Evolutionary conservation across 2,329 filamentous ascomycete species (phyloP).

Genomic region (Sporothrix brasiliensis): DNA sequence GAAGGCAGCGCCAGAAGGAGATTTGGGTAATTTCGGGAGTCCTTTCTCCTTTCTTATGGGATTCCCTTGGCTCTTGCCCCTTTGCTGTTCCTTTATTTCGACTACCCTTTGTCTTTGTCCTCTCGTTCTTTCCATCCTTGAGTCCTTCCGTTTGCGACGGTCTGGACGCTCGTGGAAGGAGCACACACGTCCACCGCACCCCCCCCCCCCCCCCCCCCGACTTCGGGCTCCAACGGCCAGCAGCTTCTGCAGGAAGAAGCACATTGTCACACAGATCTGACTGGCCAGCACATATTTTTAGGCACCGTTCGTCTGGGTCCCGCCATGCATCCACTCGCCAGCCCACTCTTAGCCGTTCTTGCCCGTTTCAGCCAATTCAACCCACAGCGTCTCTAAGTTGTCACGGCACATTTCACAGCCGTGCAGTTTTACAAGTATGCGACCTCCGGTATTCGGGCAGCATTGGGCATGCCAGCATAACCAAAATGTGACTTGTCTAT

Average conservation of each 20-base stretch:
- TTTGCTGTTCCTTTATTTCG: neutral
- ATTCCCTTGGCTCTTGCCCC: neutral
- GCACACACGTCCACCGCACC: neutral
- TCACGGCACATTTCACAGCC: constrained; percentile 10
- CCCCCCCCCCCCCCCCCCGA: no score
- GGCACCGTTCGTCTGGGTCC: constrained; percentile 15
- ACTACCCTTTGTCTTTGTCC: neutral
- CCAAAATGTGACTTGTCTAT: neutral
- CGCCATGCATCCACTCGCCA: constrained; percentile 17
- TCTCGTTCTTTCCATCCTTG: neutral
- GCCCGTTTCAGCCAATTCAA: constrained; percentile 7
- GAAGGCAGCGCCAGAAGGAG: constrained; percentile 5
- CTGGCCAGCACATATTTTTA: constrained; percentile 20
- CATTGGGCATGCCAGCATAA: constrained; percentile 26
- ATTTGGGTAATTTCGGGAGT: constrained; percentile 27
- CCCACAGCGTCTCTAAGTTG: no score
- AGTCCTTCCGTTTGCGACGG: constrained; percentile 9
- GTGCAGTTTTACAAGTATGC: neutral
- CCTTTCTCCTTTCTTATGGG: neutral
- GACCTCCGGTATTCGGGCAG: constrained; percentile 22
- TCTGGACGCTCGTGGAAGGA: neutral
- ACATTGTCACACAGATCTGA: constrained; percentile 2
- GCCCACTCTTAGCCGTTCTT: constrained; percentile 30
- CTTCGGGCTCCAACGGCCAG: constrained; percentile 17
- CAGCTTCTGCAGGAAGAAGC: constrained; percentile 2